phyloP scores from a whole-genome alignment of 148 eudicot genomes.

The Salicornia ramosissima region DNA sequence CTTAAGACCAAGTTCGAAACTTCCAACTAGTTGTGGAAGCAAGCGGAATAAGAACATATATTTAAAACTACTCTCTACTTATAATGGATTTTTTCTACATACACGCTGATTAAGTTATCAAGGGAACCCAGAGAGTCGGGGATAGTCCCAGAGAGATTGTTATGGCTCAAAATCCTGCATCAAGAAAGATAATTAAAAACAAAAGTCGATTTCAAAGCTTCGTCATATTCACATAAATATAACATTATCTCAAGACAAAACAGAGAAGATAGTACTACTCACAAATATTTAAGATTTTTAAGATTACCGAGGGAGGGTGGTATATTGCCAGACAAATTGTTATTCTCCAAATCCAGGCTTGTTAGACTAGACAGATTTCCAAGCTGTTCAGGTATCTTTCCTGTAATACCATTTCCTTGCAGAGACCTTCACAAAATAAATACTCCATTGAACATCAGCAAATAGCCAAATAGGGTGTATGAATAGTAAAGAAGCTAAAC shows the following conservation, averaged over 20 bases:
- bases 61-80: neutral
- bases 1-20: neutral
- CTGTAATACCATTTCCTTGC: slow-evolving; percentile 74
- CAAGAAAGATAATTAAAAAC: slow-evolving; percentile 16
- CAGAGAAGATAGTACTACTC: slow-evolving; percentile 37
- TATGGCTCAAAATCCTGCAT: slow-evolving; percentile 66
- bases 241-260: neutral
- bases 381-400: slow-evolving; percentile 61
- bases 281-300: slow-evolving; percentile 68
- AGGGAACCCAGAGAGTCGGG: slow-evolving; percentile 71
- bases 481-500: too few species aligned
- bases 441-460: too few species aligned
- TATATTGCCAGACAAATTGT: slow-evolving; percentile 68
- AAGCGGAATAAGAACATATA: neutral
- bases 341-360: slow-evolving; percentile 66
- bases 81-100: slow-evolving; percentile 26
- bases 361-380: slow-evolving; percentile 71
- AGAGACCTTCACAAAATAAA: slow-evolving; percentile 36
- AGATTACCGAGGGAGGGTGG: slow-evolving; percentile 84
- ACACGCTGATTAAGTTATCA: slow-evolving; percentile 62
- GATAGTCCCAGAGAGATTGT: slow-evolving; percentile 70
- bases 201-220: slow-evolving; percentile 8
- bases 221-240: neutral
- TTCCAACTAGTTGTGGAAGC: neutral
- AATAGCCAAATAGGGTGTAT: too few species aligned